Evolutionary conservation across 805 yeast species (phyloP), one percentile per base, ranked within the genome.

Genomic region (Starmerella floricola): DNA sequence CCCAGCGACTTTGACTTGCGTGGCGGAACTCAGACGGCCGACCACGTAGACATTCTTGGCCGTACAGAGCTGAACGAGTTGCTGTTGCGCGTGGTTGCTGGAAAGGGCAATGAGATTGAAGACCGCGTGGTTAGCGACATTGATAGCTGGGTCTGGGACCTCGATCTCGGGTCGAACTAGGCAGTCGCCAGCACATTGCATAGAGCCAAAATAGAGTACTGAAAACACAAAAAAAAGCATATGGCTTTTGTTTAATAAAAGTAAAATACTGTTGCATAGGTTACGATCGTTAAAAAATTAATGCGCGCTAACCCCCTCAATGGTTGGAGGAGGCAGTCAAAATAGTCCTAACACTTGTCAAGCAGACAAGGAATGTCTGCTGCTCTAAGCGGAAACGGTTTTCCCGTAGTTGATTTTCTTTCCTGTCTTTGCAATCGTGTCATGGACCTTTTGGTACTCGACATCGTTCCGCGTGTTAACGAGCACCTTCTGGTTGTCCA

Each of bases 1-100:
- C 98, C 98, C 0, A 94, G 84, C 56, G 66, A 83, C 51, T 86
- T 82, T 55, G 98, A 91, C 63, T 82, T 91, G 27, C 72, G 98
- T 50, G 98, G 98, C 20, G 98, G 98, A 12, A 93, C 95, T 10
- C 82, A 81, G 58, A 88, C 96, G 1, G 96, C 97, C 1, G 98
- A 91, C 55, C 98, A 91, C 61, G 98, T 91, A 23, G 98, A 91
- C 58, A 87, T 91, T 36, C 67, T 91, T 36, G 98, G 98, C 2
- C 77, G 94, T 48, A 84, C 96, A 1, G 94, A 80, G 56, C 66
- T 91, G 58, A 91, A 91, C 58, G 98, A 91, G 56, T 65, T 87
- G 55, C 67, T 91, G 11, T 65, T 88, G 41, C 72, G 73, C 47
- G 85, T 91, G 15, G 96, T 87, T 1, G 68, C 83, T 33, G 98